Evolutionary conservation across 495 filamentous ascomycete genomes (phyloP).

Genomic region (Bacidia gigantensis): DNA sequence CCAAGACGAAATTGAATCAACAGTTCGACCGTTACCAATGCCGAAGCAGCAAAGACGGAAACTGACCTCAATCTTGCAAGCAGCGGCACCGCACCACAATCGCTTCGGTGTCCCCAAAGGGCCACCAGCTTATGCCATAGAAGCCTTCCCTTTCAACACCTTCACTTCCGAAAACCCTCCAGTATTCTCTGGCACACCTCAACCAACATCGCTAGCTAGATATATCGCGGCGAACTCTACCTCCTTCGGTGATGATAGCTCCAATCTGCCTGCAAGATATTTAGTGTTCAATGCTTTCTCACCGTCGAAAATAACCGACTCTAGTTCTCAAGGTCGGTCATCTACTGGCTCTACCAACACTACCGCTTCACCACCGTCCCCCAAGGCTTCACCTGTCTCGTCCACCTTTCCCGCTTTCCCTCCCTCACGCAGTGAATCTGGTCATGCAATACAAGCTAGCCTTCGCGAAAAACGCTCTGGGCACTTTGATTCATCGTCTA

Average conservation of each 20-base stretch:
- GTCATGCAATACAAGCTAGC: conserved; percentile 69
- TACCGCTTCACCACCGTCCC: conserved; percentile 61
- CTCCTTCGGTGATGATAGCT: conserved; percentile 53
- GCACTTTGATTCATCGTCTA: conserved; percentile 73
- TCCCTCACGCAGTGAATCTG: conserved; percentile 78
- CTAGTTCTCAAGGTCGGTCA: conserved; percentile 47
- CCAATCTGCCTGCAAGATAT: conserved; percentile 40
- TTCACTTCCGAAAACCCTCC: conserved; percentile 76
- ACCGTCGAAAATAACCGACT: conserved; percentile 52
- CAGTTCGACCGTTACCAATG: conserved; percentile 53
- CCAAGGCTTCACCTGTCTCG: conserved; percentile 66
- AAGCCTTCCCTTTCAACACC: conserved; percentile 78
- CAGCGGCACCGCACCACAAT: conserved; percentile 80
- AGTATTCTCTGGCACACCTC: conserved; percentile 57
- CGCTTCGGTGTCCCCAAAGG: conserved; percentile 75
- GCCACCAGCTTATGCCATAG: conserved; percentile 85
- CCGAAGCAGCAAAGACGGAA: conserved; percentile 86
- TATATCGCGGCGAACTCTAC: conserved; percentile 80
- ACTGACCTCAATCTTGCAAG: conserved; percentile 71
- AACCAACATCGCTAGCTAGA: conserved; percentile 59
- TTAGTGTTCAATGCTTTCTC: conserved; percentile 84
- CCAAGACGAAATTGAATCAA: conserved; percentile 74
- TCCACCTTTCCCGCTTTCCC: conserved; percentile 63
- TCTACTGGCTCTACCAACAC: conserved; percentile 66
- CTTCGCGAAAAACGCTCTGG: conserved; percentile 89